These are phyloP conservation scores for Melaleuca quinquenervia DNA, from an alignment of 345 rosid species.

Conservation along the genomic window DNA sequence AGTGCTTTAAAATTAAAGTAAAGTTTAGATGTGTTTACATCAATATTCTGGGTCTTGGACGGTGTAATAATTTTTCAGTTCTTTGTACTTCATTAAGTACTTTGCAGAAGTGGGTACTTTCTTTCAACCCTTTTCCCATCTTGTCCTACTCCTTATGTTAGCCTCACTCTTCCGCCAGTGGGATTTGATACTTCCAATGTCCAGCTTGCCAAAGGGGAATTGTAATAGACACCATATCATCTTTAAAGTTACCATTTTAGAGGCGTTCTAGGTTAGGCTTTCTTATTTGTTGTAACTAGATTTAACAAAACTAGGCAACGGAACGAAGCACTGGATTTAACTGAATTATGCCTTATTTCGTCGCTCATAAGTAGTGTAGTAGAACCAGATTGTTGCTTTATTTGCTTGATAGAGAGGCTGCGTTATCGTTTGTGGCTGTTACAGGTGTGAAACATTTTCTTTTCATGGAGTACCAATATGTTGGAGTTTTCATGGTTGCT, in stretches of 20 bases:
- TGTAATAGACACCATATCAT: no score
- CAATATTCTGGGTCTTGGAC: no score
- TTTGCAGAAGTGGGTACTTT: no score
- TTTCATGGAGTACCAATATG: neutral
- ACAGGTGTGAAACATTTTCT: neutral
- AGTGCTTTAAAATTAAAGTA: no score
- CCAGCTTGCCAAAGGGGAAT: no score
- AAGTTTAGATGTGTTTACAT: no score
- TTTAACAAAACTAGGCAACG: neutral
- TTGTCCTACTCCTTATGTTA: no score
- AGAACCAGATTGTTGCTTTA: neutral
- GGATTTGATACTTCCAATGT: no score
- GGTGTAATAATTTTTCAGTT: no score
- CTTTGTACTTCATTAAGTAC: no score
- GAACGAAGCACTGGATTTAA: neutral
- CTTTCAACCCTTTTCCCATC: no score
- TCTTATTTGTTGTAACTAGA: neutral
- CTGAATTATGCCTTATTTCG: neutral
- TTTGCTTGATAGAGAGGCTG: neutral
- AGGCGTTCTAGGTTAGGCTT: neutral
- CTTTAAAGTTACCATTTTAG: neutral
- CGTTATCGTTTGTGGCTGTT: neutral
- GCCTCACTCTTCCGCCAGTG: no score
- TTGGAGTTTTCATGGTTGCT: neutral
- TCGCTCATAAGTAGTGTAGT: neutral